phyloP scores from a whole-genome alignment of 2,329 filamentous ascomycete species.

The Colletotrichum brevisporum region DNA sequence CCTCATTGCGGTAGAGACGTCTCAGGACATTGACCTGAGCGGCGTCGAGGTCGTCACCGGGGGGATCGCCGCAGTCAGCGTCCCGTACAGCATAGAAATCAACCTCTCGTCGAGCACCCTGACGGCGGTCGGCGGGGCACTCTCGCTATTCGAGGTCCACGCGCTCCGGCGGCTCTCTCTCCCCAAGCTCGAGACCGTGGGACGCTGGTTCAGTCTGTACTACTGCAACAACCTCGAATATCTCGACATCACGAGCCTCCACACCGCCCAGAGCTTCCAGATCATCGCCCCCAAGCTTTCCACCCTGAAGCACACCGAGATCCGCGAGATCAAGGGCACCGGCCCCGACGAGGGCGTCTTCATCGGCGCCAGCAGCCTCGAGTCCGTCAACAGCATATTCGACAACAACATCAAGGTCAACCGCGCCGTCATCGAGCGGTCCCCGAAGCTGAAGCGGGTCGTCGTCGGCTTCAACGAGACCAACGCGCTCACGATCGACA shows the following conservation, averaged over 20 bases:
- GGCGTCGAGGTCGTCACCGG: neutral
- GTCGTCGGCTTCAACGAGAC: conserved; percentile 8
- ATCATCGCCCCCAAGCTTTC: neutral
- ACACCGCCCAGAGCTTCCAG: neutral
- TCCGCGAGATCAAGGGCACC: neutral
- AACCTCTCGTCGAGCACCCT: conserved; percentile 1
- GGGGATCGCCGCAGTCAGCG: neutral
- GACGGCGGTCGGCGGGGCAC: neutral
- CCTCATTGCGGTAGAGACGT: neutral
- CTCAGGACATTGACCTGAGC: conserved; percentile 3
- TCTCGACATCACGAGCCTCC: conserved; percentile 5
- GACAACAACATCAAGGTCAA: conserved; percentile 6
- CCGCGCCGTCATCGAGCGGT: neutral
- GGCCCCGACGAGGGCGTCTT: neutral
- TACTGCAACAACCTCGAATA: neutral
- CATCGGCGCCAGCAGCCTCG: neutral
- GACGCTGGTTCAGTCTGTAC: neutral
- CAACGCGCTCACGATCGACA: neutral
- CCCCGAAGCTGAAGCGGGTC: neutral
- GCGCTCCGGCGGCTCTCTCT: neutral
- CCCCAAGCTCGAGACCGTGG: conserved; percentile 3
- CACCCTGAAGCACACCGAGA: neutral
- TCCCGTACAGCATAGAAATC: neutral
- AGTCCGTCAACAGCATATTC: conserved; percentile 31
- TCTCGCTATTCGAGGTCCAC: neutral